These are phyloP conservation scores for Coemansia sp. DNA, from an alignment of 192 early-diverging fungal species.

Conservation along the genomic window DNA sequence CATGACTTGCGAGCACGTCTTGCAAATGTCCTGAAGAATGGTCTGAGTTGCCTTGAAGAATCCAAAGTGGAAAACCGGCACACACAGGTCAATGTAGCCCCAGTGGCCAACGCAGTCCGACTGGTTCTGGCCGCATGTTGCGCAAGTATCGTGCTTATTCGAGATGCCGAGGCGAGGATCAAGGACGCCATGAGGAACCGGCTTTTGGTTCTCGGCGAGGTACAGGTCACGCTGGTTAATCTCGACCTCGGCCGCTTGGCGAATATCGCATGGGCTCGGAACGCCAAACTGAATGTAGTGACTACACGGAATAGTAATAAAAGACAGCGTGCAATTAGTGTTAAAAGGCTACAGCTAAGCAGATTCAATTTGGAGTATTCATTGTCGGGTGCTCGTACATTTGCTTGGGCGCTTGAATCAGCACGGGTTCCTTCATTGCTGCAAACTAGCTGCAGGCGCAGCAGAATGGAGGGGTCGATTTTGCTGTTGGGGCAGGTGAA, in stretches of 20 bases:
- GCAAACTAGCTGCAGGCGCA: not conserved
- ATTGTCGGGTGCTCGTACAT: slow-evolving; percentile 51
- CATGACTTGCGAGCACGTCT: slow-evolving; percentile 86
- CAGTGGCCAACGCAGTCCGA: slow-evolving; percentile 96
- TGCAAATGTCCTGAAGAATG: slow-evolving; percentile 96
- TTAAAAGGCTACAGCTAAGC: not conserved
- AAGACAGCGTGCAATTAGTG: not conserved
- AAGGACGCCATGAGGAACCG: slow-evolving; percentile 82
- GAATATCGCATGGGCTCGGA: slow-evolving; percentile 81
- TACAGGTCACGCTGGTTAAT: slow-evolving; percentile 87
- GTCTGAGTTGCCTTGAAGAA: slow-evolving; percentile 87
- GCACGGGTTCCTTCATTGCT: slow-evolving; percentile 76
- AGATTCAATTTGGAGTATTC: not conserved
- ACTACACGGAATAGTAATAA: slow-evolving; percentile 41
- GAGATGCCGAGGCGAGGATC: slow-evolving; percentile 86
- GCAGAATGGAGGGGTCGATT: not conserved
- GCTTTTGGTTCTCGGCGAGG: slow-evolving; percentile 62
- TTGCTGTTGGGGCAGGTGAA: too few relatives aligned
- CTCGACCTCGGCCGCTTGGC: slow-evolving; percentile 85
- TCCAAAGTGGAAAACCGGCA: slow-evolving; percentile 98
- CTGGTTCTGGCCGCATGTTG: slow-evolving; percentile 83
- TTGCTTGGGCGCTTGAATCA: slow-evolving; percentile 65
- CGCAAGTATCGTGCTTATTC: slow-evolving; percentile 76
- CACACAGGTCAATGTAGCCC: slow-evolving; percentile 84
- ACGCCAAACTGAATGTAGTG: slow-evolving; percentile 95